Conservation (phyloP, 345 rosid species). For the Triadica sebifera region DNA sequence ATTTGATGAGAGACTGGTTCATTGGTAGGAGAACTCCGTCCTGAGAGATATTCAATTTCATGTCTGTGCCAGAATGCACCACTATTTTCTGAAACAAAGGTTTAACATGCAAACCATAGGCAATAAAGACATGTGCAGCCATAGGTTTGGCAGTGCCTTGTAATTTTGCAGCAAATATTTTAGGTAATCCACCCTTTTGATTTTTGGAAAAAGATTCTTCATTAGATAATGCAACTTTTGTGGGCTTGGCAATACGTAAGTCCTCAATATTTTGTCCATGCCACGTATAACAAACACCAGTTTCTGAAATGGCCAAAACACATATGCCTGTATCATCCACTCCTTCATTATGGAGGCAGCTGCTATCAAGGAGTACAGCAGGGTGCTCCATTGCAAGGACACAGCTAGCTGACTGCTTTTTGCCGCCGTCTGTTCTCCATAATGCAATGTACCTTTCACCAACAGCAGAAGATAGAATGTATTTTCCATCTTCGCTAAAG, state of each 20-base stretch:
- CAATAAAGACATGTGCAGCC: conserved; percentile 59
- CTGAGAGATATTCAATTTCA: conserved; percentile 57
- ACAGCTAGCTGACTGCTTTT: conserved; percentile 83
- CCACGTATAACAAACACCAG: conserved; percentile 89
- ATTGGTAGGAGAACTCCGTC: conserved; percentile 73
- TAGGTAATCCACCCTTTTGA: conserved; percentile 46
- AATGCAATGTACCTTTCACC: conserved; percentile 76
- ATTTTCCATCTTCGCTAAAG: conserved; percentile 78
- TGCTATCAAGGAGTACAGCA: conserved; percentile 71
- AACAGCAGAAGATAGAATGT: conserved; percentile 71
- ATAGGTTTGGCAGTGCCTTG: conserved; percentile 57
- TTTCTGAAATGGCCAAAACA: conserved; percentile 78
- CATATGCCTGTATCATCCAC: conserved; percentile 46
- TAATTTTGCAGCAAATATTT: conserved; percentile 78
- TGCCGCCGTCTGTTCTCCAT: conserved; percentile 71
- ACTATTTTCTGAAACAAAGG: conserved; percentile 77
- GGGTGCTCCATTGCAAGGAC: conserved; percentile 95
- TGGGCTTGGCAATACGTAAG: conserved; percentile 54
- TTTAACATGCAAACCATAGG: conserved; percentile 73
- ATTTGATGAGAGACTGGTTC: conserved; percentile 45
- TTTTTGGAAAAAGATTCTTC: conserved; percentile 42
- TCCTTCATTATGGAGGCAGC: conserved; percentile 40
- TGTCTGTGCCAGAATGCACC: conserved; percentile 58
- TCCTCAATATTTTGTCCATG: conserved; percentile 61
- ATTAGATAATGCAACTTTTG: conserved; percentile 57